Conservation (phyloP, 441 rosid species). For the Syzygium syzygioides region DNA sequence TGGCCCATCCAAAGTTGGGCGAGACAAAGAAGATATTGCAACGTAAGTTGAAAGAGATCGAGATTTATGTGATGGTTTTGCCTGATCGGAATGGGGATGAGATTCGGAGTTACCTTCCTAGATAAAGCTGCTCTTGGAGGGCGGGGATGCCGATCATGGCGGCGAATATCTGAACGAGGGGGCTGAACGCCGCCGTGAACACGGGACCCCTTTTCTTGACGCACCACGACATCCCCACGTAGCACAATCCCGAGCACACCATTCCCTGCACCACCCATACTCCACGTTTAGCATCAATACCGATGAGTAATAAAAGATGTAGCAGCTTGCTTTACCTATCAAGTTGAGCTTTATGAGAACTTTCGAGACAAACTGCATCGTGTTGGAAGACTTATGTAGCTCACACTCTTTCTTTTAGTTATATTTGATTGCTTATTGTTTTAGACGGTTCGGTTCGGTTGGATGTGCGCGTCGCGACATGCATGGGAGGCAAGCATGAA, state of each 20-base stretch:
- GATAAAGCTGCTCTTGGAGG: constrained; percentile 47
- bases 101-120: constrained; percentile 43
- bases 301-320: not conserved
- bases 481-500: not conserved
- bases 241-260: constrained; percentile 54
- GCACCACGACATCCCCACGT: constrained; percentile 69
- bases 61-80: not conserved
- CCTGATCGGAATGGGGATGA: not conserved
- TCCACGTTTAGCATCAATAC: not conserved
- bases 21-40: not conserved
- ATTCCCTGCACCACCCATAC: constrained; percentile 32
- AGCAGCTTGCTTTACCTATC: not conserved
- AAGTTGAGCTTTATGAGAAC: not conserved
- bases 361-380: not conserved
- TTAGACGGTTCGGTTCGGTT: not conserved
- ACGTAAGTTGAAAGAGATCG: not conserved
- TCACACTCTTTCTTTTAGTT: not conserved
- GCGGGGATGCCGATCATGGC: constrained; percentile 46
- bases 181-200: constrained; percentile 60
- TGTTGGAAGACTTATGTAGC: not conserved
- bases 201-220: constrained; percentile 62
- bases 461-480: not conserved
- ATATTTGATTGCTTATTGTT: not conserved
- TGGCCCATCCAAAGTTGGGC: constrained; percentile 14
- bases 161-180: constrained; percentile 54